A percentile compares a stretch with the other conserved stretches of the same genome.
These are phyloP conservation scores for Neofusicoccum sp. DNA, from an alignment of 2,329 filamentous ascomycete genomes.

Conservation along the genomic window DNA sequence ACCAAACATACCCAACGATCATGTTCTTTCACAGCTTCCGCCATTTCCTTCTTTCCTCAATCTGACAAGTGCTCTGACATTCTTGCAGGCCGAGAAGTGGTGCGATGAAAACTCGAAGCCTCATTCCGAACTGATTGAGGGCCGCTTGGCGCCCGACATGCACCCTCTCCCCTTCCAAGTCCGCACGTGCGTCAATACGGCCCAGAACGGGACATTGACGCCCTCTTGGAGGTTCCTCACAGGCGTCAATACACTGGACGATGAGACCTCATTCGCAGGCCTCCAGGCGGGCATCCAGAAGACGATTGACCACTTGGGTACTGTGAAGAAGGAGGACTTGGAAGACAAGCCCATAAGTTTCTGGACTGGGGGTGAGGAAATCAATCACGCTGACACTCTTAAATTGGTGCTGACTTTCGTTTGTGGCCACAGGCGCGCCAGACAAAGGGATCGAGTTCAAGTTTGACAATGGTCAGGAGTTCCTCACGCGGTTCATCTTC, in stretches of 20 bases:
- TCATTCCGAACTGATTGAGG: slow-evolving; percentile 41
- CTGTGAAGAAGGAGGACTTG: not conserved
- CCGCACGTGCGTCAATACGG: slow-evolving; percentile 18
- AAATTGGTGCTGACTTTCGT: too few relatives aligned
- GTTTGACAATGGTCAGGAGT: not conserved
- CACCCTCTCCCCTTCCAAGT: slow-evolving; percentile 53
- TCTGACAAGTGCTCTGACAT: too few relatives aligned
- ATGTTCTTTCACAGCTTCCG: too few relatives aligned
- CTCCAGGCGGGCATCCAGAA: not conserved
- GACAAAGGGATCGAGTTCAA: slow-evolving; percentile 41
- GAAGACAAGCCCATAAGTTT: slow-evolving; percentile 26
- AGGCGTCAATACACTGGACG: not conserved
- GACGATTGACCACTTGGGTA: not conserved
- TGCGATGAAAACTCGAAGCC: slow-evolving; percentile 42
- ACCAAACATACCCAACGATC: too few relatives aligned
- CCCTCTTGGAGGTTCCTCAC: not conserved
- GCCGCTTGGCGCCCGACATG: slow-evolving; percentile 54
- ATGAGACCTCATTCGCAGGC: not conserved
- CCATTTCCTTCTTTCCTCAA: too few relatives aligned
- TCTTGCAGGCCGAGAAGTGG: slow-evolving; percentile 31
- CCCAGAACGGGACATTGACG: not conserved
- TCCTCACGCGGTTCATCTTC: slow-evolving; percentile 47
- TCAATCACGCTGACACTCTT: slow-evolving; percentile 36
- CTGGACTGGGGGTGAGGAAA: slow-evolving; percentile 53
- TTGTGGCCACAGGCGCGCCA: slow-evolving; percentile 33